Base-by-base conservation (phyloP, 2,329 filamentous ascomycete genomes). In the Calonectria montana region DNA sequence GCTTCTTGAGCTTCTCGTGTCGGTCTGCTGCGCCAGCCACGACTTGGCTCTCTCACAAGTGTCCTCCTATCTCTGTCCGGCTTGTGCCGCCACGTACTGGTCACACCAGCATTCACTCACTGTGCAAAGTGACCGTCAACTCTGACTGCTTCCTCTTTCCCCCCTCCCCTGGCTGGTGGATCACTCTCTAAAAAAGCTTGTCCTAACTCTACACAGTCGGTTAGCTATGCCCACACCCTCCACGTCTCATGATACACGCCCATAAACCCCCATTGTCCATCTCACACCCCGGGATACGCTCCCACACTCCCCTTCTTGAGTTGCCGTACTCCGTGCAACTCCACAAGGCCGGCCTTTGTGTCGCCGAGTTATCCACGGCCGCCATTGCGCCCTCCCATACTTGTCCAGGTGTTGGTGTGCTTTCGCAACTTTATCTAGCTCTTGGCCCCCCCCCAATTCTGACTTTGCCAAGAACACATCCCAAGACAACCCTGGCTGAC, bases 341-440 rank as follows among this genome's bases (percentile, higher is more conserved):
- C 77, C 79, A 79, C 79, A 79, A 75, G 75, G 75, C 77, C 79
- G 79, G 77, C 80, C 80, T 75, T 78, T 75, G 73, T 78, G 79
- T 80, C 80, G 81, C 81, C 81, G 80, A 81, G 75, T 79, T 80
- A 80, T 80, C 80, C 80, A 81, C 75, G 72, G 76, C 64, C 72
- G 75, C 75, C 73, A 72, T 77, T 72, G 70, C 66, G 59, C 48
- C 72, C 75, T 75, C 70, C 73, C 74, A 74, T 73, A 70, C 72
- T 68, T 43, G 73, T 76, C 69, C 66, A 23, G 43, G 43, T 73
- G 31, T 10, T 10, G 71, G 72, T 71, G 67, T 76, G 74, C 74
- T 75, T 79, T 78, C 74, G 69, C 74, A 79, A 79, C 77, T 77
- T 78, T 79, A 79, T 79, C 77, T 79, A 77, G 75, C 65, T 76